Evolutionary conservation across 768 basidiomycete genomes (phyloP).

Genomic region (Ephemerocybe angulata): DNA sequence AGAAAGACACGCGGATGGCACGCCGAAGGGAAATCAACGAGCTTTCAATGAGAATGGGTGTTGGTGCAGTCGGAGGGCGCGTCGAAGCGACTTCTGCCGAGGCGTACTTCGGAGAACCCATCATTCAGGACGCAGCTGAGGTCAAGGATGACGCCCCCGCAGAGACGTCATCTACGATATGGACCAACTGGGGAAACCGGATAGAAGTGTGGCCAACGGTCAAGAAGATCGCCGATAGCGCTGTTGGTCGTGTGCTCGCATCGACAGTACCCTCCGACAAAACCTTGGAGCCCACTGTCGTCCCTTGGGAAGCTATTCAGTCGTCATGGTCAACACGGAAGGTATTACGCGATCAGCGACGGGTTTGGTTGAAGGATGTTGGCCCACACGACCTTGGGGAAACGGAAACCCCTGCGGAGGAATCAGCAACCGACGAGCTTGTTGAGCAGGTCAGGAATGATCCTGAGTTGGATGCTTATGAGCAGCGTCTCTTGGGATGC

Average conservation of each 20-base stretch:
- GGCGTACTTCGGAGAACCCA: slow-evolving; percentile 18
- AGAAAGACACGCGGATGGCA: slow-evolving; percentile 53
- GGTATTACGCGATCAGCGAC: slow-evolving; percentile 48
- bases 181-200: slow-evolving; percentile 67
- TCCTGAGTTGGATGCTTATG: slow-evolving; percentile 72
- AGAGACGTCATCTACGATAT: slow-evolving; percentile 28
- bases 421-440: slow-evolving; percentile 59
- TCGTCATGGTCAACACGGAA: slow-evolving; percentile 62
- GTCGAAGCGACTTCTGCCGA: slow-evolving; percentile 41
- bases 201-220: slow-evolving; percentile 70
- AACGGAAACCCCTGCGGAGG: slow-evolving; percentile 32
- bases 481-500: slow-evolving; percentile 74
- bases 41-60: slow-evolving; percentile 77
- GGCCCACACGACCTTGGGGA: slow-evolving; percentile 20
- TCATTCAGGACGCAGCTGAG: background rate
- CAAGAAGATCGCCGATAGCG: slow-evolving; percentile 70
- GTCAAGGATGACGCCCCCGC: background rate
- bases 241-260: slow-evolving; percentile 62
- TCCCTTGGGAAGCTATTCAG: slow-evolving; percentile 66
- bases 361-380: slow-evolving; percentile 57
- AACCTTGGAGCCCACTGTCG: slow-evolving; percentile 51
- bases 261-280: slow-evolving; percentile 26
- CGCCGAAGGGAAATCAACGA: slow-evolving; percentile 77
- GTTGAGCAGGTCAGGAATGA: slow-evolving; percentile 76
- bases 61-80: slow-evolving; percentile 69